phyloP scores from a whole-genome alignment of 106 monocot genomes.

The Narthecium ossifragum region DNA sequence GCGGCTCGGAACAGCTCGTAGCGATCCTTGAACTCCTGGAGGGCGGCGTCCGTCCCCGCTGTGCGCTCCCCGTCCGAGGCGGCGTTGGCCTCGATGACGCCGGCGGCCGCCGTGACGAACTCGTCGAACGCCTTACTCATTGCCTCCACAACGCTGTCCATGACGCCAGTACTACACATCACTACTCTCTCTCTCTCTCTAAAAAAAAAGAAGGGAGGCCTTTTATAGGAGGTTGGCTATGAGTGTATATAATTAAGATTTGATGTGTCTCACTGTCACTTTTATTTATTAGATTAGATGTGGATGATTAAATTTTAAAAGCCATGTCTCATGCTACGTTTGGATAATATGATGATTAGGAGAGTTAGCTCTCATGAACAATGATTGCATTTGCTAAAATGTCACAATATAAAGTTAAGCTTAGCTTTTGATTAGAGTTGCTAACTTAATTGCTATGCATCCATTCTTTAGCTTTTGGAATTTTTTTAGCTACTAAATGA shows the following conservation, averaged over 20 bases:
- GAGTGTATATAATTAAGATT: neutral
- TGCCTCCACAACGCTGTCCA: neutral
- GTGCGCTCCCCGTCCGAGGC: neutral
- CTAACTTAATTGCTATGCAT: too few relatives aligned
- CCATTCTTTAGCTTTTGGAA: too few relatives aligned
- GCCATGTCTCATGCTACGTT: neutral
- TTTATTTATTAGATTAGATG: neutral
- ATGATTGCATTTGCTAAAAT: neutral
- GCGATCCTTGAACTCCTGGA: neutral
- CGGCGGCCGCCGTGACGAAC: neutral
- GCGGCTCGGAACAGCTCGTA: neutral
- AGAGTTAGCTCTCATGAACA: neutral
- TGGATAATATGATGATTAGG: neutral
- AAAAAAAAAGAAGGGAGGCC: too few relatives aligned
- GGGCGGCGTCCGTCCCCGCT: neutral
- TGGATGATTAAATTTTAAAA: neutral
- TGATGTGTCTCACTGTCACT: neutral
- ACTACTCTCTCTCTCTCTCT: neutral
- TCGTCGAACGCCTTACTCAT: conserved; percentile 1
- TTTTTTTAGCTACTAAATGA: too few relatives aligned
- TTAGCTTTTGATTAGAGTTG: too few relatives aligned
- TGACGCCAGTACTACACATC: neutral
- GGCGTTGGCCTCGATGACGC: neutral
- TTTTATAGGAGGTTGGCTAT: conserved; percentile 4
- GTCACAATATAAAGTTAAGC: too few relatives aligned